Percentiles rank a stretch among this genome's conserved stretches.
These are phyloP conservation scores for Pholiota adiposa DNA, from an alignment of 1,284 basidiomycete species.

Conservation along the genomic window DNA sequence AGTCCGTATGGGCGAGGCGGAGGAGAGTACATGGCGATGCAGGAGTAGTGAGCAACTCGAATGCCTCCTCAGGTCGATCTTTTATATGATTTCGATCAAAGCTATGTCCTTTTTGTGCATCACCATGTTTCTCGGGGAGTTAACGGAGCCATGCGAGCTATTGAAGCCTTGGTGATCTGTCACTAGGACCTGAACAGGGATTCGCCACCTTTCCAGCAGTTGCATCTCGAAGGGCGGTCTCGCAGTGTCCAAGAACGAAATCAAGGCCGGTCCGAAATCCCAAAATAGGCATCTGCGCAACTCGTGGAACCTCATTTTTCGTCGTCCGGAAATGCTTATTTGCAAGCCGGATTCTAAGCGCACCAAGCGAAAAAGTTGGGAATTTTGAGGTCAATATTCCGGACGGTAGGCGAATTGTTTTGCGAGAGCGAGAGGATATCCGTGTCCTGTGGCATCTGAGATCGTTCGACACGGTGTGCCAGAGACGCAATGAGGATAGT, in stretches of 20 bases:
- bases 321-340: slow-evolving; percentile 29
- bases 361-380: not conserved
- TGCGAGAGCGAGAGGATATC: not conserved
- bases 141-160: slow-evolving; percentile 34
- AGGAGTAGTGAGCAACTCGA: not conserved
- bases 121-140: slow-evolving; percentile 36
- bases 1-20: slow-evolving; percentile 26
- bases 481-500: not conserved
- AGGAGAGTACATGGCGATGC: slow-evolving; percentile 29
- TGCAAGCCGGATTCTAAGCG: slow-evolving; percentile 18
- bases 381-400: not conserved
- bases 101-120: slow-evolving; percentile 10
- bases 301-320: slow-evolving; percentile 24
- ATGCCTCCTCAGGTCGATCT: slow-evolving; percentile 16
- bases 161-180: slow-evolving; percentile 18
- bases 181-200: slow-evolving; percentile 14
- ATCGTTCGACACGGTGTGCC: not conserved
- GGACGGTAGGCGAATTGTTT: not conserved
- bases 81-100: slow-evolving; percentile 31
- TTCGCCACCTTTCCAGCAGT: slow-evolving; percentile 18
- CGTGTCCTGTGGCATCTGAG: not conserved
- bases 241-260: slow-evolving; percentile 15
- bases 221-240: slow-evolving; percentile 11
- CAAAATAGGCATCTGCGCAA: slow-evolving; percentile 16
- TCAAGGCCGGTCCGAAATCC: slow-evolving; percentile 23